Evolutionary conservation across 1,284 basidiomycete species (phyloP), one percentile per base, ranked within the genome.

Genomic region (Taiwanofungus camphoratus): DNA sequence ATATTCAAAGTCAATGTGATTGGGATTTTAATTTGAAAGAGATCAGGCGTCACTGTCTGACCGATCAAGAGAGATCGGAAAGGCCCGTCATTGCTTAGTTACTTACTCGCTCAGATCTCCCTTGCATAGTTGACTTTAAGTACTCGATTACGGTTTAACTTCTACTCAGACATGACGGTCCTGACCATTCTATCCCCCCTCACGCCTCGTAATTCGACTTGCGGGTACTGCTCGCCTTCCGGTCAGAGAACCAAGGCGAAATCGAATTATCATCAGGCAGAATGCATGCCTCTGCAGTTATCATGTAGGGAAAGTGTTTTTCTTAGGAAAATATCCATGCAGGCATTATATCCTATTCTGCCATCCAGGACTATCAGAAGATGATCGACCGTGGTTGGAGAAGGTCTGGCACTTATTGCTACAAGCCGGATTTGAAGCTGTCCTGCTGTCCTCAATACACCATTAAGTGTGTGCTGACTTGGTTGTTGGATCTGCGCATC

Each of bases 401-500:
- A 51, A 74, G 92, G 47, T 90, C 87, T 37, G 91, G 91, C 56
- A 72, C 69, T 19, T 91, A 82, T 62, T 80, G 87, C 57, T 90
- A 87, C 62, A 91, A 90, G 53, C 92, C 92, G 2, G 81, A 94
- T 61, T 72, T 93, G 65, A 75, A 69, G 50, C 64, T 68, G 6
- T 87, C 91, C 3, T 97, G 94, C 60, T 97, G 94, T 60, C 90
- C 92, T 1, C 89, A 92, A 51, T 95, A 94, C 59, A 91, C 92
- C 0, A 96, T 96, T 62, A 86, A 79, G 78, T 87, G 52, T 39
- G 66, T 58, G 21, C 4, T 2, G 9, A 19, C 43, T 19, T 19
- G 39, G 15, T 41, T 31, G 21, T 45, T 37, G 24, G 11, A 7
- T 27, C 29, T 16, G 29, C 33, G 16, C 29, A 41, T 41, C 13